These are phyloP conservation scores for Skeletonema tropicum DNA, from an alignment of 108 stramenopile species.

Conservation along the genomic window DNA sequence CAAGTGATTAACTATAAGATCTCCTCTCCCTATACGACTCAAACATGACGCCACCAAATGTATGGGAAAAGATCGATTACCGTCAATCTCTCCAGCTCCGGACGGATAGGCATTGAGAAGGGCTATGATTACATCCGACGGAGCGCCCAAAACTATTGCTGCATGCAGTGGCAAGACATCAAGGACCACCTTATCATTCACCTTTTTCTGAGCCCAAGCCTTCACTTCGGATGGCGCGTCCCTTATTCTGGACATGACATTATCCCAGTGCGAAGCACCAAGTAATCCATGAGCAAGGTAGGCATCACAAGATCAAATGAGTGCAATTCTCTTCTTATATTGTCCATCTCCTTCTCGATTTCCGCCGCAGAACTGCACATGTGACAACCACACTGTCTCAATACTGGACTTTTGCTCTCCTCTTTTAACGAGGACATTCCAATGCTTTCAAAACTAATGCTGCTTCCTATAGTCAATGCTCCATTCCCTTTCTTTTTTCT, in stretches of 20 bases:
- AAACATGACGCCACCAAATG: conserved; percentile 53
- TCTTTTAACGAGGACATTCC: background rate
- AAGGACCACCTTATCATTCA: background rate
- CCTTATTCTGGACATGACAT: background rate
- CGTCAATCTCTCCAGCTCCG: conserved; percentile 58
- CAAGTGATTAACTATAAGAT: background rate
- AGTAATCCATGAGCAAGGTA: background rate
- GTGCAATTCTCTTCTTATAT: background rate
- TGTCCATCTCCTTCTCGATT: background rate
- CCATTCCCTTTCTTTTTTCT: conserved; percentile 6
- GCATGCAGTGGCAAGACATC: conserved; percentile 72
- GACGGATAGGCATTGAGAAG: conserved; percentile 60
- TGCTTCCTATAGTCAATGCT: background rate
- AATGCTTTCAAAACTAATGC: background rate
- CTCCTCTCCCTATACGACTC: background rate
- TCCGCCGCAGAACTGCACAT: background rate
- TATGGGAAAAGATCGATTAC: conserved; percentile 79
- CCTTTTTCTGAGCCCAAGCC: background rate
- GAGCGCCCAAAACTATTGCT: conserved; percentile 69
- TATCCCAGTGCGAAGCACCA: background rate
- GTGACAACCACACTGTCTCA: background rate
- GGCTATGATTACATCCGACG: conserved; percentile 49
- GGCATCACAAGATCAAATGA: background rate
- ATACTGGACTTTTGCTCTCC: background rate
- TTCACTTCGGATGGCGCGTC: background rate